Conservation (phyloP, 2,329 filamentous ascomycete species). For the Aspergillus costaricaensis region DNA sequence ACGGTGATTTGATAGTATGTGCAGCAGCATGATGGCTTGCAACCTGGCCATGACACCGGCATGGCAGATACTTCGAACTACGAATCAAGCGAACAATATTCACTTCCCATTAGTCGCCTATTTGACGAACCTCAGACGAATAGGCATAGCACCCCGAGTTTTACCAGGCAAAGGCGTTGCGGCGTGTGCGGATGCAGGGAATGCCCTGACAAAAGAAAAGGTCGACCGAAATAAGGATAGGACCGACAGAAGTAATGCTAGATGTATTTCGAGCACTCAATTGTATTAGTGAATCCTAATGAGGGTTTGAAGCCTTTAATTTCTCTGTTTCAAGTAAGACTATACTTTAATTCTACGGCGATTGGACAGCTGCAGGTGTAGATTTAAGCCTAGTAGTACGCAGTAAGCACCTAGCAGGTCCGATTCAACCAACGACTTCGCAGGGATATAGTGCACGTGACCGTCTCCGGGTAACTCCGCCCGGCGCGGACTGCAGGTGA, state of each 20-base stretch:
- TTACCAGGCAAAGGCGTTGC: conserved; percentile 45
- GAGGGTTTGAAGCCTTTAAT: not conserved
- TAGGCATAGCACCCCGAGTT: conserved; percentile 32
- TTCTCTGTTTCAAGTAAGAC: not conserved
- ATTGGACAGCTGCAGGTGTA: not conserved
- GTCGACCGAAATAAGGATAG: conserved; percentile 20
- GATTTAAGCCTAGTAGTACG: not conserved
- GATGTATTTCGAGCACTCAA: conserved; percentile 18
- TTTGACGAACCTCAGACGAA: conserved; percentile 17
- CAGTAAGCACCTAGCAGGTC: not conserved
- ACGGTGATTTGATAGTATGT: conserved; percentile 34
- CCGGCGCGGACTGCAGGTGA: conserved; percentile 18
- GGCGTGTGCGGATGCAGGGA: conserved; percentile 44
- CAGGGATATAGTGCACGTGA: conserved; percentile 21
- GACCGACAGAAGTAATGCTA: conserved; percentile 28
- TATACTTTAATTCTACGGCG: not conserved
- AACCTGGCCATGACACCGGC: conserved; percentile 24
- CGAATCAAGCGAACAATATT: conserved; percentile 11
- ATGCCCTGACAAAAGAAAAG: conserved; percentile 32
- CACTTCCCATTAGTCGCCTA: conserved; percentile 21
- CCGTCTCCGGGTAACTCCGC: conserved; percentile 20
- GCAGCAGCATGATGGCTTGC: conserved; percentile 27
- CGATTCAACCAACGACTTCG: not conserved
- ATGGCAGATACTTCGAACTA: conserved; percentile 20
- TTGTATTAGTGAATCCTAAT: conserved; percentile 22